phyloP scores from a whole-genome alignment of 345 rosid species.

The Salix udensis region DNA sequence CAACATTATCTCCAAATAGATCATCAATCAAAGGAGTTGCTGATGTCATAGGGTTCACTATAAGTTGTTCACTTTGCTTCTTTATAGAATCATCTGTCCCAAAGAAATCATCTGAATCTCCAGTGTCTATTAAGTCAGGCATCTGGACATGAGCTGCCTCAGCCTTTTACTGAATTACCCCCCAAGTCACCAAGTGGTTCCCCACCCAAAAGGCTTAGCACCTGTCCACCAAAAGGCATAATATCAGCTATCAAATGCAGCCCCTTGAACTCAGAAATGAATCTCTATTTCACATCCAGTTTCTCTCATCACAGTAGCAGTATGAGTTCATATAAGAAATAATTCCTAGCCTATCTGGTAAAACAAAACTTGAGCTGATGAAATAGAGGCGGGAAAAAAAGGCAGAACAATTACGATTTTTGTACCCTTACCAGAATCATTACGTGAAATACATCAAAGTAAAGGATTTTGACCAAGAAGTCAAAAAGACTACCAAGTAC shows the following conservation, averaged over 20 bases:
- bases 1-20: slow-evolving; percentile 62
- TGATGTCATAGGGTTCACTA: slow-evolving; percentile 29
- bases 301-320: neutral
- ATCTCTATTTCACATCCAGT: neutral
- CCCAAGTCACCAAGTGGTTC: slow-evolving; percentile 37
- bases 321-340: neutral
- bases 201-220: slow-evolving; percentile 67
- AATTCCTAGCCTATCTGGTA: neutral
- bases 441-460: neutral
- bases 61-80: slow-evolving; percentile 36
- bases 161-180: slow-evolving; percentile 46
- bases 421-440: neutral
- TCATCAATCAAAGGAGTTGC: slow-evolving; percentile 58
- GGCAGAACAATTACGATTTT: neutral
- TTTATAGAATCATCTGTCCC: slow-evolving; percentile 41
- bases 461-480: neutral
- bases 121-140: slow-evolving; percentile 82
- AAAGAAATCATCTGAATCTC: slow-evolving; percentile 46
- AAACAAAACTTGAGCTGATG: neutral
- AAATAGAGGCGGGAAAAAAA: neutral
- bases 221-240: slow-evolving; percentile 41
- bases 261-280: slow-evolving; percentile 1
- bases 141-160: slow-evolving; percentile 42
- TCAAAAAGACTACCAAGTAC: neutral
- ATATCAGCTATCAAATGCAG: neutral